phyloP scores from a whole-genome alignment of 2,329 filamentous ascomycete genomes.

The Graphilbum fragrans region DNA sequence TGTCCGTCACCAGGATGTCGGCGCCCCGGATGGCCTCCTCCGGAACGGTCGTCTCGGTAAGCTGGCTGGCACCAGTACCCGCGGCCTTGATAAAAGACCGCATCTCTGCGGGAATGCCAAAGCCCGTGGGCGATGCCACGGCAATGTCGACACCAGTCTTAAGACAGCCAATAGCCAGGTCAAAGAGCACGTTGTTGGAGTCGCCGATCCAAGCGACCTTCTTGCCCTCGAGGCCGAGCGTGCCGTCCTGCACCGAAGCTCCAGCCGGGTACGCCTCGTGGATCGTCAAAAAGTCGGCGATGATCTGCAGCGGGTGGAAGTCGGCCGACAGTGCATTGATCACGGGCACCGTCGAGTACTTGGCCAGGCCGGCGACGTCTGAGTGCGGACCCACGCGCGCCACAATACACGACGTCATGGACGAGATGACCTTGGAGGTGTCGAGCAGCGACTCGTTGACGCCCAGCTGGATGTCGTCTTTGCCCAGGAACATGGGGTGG shows the following conservation, averaged over 20 bases:
- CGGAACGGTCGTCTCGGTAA: conserved; percentile 66
- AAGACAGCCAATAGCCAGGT: conserved; percentile 74
- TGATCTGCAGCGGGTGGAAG: conserved; percentile 86
- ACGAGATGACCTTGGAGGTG: conserved; percentile 85
- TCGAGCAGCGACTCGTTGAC: conserved; percentile 95
- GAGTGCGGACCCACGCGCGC: conserved; percentile 66
- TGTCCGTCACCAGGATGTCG: conserved; percentile 88
- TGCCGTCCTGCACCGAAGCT: conserved; percentile 17
- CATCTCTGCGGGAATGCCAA: conserved; percentile 69
- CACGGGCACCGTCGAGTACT: conserved; percentile 65
- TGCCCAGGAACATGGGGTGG: conserved; percentile 91
- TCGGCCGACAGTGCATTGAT: conserved; percentile 83
- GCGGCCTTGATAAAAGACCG: conserved; percentile 57
- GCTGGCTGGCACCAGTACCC: conserved; percentile 37
- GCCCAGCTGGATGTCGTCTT: conserved; percentile 91
- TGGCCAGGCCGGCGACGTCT: conserved; percentile 59
- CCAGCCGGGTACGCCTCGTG: conserved; percentile 58
- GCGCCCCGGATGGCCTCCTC: conserved; percentile 78
- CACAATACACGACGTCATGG: conserved; percentile 76
- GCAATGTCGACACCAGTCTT: conserved; percentile 81
- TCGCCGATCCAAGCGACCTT: conserved; percentile 96
- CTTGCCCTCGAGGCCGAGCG: conserved; percentile 62
- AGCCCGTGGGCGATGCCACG: conserved; percentile 77
- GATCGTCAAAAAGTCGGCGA: conserved; percentile 89
- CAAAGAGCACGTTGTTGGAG: conserved; percentile 93